phyloP scores from a whole-genome alignment of 495 filamentous ascomycete species.

The Xylona heveae region DNA sequence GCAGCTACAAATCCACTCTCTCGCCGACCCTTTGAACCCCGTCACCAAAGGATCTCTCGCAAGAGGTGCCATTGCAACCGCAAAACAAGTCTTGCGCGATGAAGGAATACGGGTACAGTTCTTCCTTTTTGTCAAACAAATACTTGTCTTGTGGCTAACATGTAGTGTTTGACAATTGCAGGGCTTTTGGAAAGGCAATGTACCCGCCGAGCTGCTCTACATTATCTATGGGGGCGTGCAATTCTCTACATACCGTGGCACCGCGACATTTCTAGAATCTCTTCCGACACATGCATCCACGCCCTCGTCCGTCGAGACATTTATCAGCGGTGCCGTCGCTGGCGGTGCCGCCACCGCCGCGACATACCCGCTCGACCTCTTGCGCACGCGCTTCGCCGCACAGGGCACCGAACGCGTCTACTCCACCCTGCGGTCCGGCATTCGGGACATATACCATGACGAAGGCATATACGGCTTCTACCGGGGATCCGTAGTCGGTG shows the following conservation, averaged over 20 bases:
- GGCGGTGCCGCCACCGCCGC: conserved; percentile 60
- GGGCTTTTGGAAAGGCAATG: conserved; percentile 94
- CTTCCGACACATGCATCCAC: conserved; percentile 23
- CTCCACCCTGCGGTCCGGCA: conserved; percentile 36
- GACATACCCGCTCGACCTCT: conserved; percentile 85
- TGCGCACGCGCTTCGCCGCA: conserved; percentile 87
- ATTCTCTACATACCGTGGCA: conserved; percentile 72
- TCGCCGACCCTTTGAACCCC: conserved; percentile 40
- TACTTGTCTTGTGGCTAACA: neutral
- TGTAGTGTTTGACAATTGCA: conserved; percentile 8
- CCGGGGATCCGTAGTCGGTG: conserved; percentile 56
- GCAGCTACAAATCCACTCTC: conserved; percentile 69
- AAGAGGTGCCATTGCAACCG: conserved; percentile 58
- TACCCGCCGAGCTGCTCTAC: conserved; percentile 87
- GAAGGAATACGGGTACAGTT: conserved; percentile 54
- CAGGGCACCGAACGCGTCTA: conserved; percentile 78
- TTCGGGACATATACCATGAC: conserved; percentile 46
- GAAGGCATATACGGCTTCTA: conserved; percentile 72
- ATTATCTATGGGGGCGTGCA: conserved; percentile 71
- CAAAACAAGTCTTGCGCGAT: conserved; percentile 47
- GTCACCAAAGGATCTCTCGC: conserved; percentile 34
- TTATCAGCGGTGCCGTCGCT: conserved; percentile 60
- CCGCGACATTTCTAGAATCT: conserved; percentile 26
- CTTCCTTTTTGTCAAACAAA: neutral
- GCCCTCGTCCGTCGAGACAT: conserved; percentile 39